Base-by-base conservation (phyloP, 257 asterid genomes). In the Nicotiana tabacum region DNA sequence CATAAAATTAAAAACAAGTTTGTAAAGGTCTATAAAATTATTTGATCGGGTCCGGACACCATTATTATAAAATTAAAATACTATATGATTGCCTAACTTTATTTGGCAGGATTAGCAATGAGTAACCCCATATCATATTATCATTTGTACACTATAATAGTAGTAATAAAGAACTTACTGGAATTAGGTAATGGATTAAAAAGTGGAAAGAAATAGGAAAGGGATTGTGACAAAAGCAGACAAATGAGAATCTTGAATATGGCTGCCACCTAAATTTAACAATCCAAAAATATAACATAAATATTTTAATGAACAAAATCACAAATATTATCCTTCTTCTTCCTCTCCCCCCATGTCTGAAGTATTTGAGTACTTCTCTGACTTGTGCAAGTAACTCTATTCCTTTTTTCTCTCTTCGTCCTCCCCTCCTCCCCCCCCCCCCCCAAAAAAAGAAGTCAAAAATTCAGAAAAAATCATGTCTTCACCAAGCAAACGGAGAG, bases 401-500 rank as follows among this genome's bases (percentile, higher is more conserved):
- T 70, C 21, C 32, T 60, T 66, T 17, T 29, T 17, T 66, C 55
- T 66, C 33, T 74, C 35, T 70, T 60, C 0, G 24, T 21, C 24
- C 24, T 21, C 24, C 24, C 24, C 24, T 21, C 24, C 24, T 0
- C 24, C 24, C 24, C 24, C 24, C 24, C 24, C 24, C 24, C 24
- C 24, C 24, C 24, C 24, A 24, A 24, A 24, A 24, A 24, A 24
- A 24, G 1, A 24, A 43, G 60, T 11, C n/a, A 70, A 43, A 70
- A 18, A 2, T 37, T 39, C 32, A 39, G 5, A 68, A 61, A 57
- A 62, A 76, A 88, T 82, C 85, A 96, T 96, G 98, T 93, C 98
- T 90, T 96, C 98, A 46, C 99, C 99, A 37, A 96, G 95, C 97
- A 96, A 96, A 92, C 88, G 98, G 88, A 88, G 99, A 78, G 99